These are phyloP conservation scores for Vaccinium darrowii DNA, from an alignment of 148 eudicot species.

Conservation along the genomic window DNA sequence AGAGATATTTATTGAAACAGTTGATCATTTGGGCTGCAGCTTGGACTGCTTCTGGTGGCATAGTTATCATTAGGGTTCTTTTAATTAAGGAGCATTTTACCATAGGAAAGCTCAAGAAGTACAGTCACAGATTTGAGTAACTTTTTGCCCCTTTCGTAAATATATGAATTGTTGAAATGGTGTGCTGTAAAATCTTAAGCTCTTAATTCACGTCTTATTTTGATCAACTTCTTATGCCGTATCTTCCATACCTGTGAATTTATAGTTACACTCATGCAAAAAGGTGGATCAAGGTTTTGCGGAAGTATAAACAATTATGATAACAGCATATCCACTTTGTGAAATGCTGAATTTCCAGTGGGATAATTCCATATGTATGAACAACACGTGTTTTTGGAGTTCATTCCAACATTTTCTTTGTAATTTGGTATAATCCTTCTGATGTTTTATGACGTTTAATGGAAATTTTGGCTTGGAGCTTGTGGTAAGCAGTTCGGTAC, in stretches of 20 bases:
- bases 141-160: background rate
- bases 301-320: background rate
- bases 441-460: background rate
- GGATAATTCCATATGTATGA: background rate
- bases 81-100: background rate
- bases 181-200: background rate
- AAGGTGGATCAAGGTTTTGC: background rate
- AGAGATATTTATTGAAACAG: background rate
- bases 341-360: background rate
- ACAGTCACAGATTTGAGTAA: background rate
- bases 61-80: background rate
- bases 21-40: background rate
- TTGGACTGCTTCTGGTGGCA: background rate
- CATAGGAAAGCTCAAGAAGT: background rate
- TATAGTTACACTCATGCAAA: background rate
- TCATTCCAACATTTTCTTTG: too few species aligned
- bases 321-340: background rate
- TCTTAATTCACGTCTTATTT: background rate
- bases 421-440: background rate
- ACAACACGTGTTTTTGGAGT: background rate
- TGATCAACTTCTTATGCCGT: background rate
- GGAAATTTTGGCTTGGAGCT: constrained; percentile 2
- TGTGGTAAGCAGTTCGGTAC: background rate
- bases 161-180: background rate
- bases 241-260: background rate